Percentiles rank a stretch among this genome's conserved stretches.
Conservation (phyloP, 2,329 filamentous ascomycete genomes). For the Akanthomyces lecanii region DNA sequence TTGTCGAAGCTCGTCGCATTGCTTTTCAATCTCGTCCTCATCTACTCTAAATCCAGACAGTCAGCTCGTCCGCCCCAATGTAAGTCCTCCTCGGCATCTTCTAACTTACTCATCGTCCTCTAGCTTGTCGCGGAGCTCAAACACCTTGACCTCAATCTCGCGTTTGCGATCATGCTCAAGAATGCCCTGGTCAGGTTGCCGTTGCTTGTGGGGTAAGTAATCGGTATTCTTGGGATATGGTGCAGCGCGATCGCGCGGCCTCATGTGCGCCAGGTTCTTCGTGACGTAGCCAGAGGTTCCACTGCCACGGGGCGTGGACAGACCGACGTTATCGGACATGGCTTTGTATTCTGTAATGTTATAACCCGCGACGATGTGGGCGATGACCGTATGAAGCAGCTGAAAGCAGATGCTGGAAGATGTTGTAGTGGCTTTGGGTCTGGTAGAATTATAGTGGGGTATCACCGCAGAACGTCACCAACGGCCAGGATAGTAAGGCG, state of each 20-base stretch:
- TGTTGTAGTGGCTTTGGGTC: background rate
- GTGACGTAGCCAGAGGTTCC: constrained; percentile 98
- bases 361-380: background rate
- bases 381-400: background rate
- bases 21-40: constrained; percentile 84
- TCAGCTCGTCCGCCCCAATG: constrained; percentile 14
- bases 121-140: constrained; percentile 84
- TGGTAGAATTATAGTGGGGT: constrained; percentile 9
- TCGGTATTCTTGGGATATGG: constrained; percentile 73
- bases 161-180: constrained; percentile 91
- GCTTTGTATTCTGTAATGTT: constrained; percentile 1
- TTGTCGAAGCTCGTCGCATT: constrained; percentile 39
- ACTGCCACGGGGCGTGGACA: constrained; percentile 88
- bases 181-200: constrained; percentile 87
- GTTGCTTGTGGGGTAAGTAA: constrained; percentile 64
- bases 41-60: constrained; percentile 52
- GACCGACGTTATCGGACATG: constrained; percentile 97
- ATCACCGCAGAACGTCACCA: constrained; percentile 10
- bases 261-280: constrained; percentile 85
- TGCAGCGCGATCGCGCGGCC: constrained; percentile 72
- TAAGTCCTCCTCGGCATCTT: too few relatives aligned
- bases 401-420: background rate
- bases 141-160: constrained; percentile 87
- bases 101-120: constrained; percentile 74
- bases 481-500: constrained; percentile 6